A percentile compares a stretch with the other conserved stretches of the same genome.
Evolutionary conservation across 805 yeast species (phyloP).

Genomic region (Kodamaea kakaduensis): DNA sequence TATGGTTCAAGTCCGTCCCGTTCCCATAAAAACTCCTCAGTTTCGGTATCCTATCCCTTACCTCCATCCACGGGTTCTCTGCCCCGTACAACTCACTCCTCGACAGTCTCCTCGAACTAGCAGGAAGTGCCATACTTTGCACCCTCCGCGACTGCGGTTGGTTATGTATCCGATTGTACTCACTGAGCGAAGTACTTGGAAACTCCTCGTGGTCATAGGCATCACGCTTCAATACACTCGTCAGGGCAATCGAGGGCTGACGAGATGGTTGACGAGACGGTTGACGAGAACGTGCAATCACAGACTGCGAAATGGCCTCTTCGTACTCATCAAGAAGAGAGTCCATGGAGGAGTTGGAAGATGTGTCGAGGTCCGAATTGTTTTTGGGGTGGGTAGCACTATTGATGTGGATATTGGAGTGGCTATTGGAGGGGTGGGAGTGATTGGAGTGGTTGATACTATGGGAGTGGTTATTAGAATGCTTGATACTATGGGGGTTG

Average conservation of each 20-base stretch:
- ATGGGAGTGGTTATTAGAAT: too few species aligned
- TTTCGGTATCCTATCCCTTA: slow-evolving; percentile 19
- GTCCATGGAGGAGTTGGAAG: slow-evolving; percentile 32
- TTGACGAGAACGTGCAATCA: slow-evolving; percentile 9
- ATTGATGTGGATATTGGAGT: too few species aligned
- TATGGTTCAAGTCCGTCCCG: slow-evolving; percentile 23
- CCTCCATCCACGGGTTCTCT: slow-evolving; percentile 54
- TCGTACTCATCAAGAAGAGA: slow-evolving; percentile 42
- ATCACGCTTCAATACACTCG: slow-evolving; percentile 9
- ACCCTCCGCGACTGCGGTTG: slow-evolving; percentile 13
- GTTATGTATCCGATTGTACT: slow-evolving; percentile 27
- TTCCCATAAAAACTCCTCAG: slow-evolving; percentile 22
- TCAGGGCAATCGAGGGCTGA: slow-evolving; percentile 21
- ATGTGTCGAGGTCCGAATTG: slow-evolving; percentile 7
- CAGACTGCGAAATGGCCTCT: slow-evolving; percentile 36
- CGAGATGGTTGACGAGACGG: slow-evolving; percentile 27
- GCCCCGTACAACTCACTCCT: slow-evolving; percentile 38
- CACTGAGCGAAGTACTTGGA: slow-evolving; percentile 35
- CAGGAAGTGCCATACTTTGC: not conserved
- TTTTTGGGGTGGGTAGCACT: slow-evolving; percentile 5
- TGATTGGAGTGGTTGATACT: too few species aligned
- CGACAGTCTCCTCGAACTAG: slow-evolving; percentile 32
- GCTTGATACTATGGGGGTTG: too few species aligned
- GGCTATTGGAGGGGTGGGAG: too few species aligned
- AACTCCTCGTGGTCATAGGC: slow-evolving; percentile 14